Evolutionary conservation across 2,329 filamentous ascomycete species (phyloP).

Genomic region (Diaporthe sp.): DNA sequence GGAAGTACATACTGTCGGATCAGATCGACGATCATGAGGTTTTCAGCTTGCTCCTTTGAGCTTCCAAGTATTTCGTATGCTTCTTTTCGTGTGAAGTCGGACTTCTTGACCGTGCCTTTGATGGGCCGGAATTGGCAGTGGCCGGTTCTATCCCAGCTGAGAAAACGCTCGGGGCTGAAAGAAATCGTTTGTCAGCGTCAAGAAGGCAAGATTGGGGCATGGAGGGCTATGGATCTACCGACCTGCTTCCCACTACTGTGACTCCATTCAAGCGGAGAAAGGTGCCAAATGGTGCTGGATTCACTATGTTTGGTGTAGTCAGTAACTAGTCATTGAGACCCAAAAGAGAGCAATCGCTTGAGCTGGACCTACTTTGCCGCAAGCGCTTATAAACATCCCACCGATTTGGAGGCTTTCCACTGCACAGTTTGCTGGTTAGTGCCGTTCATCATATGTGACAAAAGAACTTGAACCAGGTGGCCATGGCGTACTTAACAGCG

Average conservation of each 20-base stretch:
- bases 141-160: constrained; percentile 3
- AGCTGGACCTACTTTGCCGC: neutral
- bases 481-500: neutral
- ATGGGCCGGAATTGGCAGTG: constrained; percentile 6
- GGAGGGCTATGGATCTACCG: neutral
- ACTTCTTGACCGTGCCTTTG: constrained; percentile 3
- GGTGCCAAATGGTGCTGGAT: neutral
- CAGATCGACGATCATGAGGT: constrained; percentile 8
- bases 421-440: neutral
- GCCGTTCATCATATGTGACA: neutral
- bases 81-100: neutral
- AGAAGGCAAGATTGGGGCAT: neutral
- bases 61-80: constrained; percentile 5
- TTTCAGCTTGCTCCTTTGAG: constrained; percentile 12
- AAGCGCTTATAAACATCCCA: neutral
- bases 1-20: neutral
- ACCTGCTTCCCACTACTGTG: constrained; percentile 9
- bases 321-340: neutral
- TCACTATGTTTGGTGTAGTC: neutral
- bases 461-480: neutral
- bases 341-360: no score
- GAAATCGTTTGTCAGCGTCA: neutral
- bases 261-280: neutral
- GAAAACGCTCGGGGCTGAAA: neutral
- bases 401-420: neutral